Evolutionary conservation across 2,329 filamentous ascomycete species (phyloP), one percentile per base, ranked within the genome.

Genomic region (Zarea fungicola): DNA sequence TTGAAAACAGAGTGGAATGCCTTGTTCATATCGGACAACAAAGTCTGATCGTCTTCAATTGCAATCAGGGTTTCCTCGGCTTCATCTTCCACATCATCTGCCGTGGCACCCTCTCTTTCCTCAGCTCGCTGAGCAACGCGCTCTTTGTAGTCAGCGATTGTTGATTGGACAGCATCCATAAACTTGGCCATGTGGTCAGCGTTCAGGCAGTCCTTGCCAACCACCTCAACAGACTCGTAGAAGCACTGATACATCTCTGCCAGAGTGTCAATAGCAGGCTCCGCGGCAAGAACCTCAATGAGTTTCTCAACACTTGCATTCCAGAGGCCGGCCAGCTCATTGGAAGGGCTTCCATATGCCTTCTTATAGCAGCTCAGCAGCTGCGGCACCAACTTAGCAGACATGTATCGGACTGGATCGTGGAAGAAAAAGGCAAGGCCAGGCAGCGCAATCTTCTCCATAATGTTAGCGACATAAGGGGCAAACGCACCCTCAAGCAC

Each of bases 231-330:
- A 22, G 89, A 96, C 67, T 99, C 93, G 67, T 99, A 99, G 75
- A 99, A 99, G 74, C 93, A 99, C 68, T 97, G 92, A 70, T 96
- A 99, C 89, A 99, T 96, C 70, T 97, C 93, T 2, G 93, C 92
- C 40, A 99, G 78, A 0, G 93, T 96, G 60, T 99, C 93, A 51
- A 99, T 91, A 1, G 91, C 90, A 18, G 93, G 92, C 71, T 99
- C 93, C 1, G 91, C 91, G 53, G 85, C 89, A 32, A 99, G 78
- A 2, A 96, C 91, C 66, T 97, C 93, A 10, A 99, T 81, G 29
- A 97, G 79, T 71, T 96, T 96, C 60, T 89, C 87, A 9, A 93
- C 84, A 4, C 91, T 95, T 48, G 79, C 83, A 53, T 78, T 79
- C 93, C 93, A 99, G 42, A 99, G 78, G 36, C 81, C 78, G n/a